Evolutionary conservation across 108 stramenopile species (phyloP), one percentile per base, ranked within the genome.

Genomic region (Skeletonema costatum): DNA sequence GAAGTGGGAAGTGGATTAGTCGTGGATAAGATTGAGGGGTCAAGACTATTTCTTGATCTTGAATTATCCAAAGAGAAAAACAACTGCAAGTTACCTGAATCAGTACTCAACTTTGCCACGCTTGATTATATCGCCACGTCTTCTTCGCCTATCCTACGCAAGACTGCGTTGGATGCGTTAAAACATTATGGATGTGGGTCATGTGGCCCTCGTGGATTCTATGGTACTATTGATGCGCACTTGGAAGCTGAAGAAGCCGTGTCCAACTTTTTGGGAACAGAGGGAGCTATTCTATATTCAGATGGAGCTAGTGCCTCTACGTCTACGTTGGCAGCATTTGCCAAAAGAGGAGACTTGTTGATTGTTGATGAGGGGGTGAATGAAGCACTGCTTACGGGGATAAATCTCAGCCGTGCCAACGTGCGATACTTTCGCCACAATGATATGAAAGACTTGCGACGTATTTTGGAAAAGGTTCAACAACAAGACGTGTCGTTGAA

Each of bases 191-290:
- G 98, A 12, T 97, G 95, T 78, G 99, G 98, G 7, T 91, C 90
- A 31, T 99, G 99, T 66, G 99, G 99, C 12, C 99, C 99, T 14
- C 90, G 99, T n/a, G 98, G 98, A 1, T 99, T 99, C 71, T 99
- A 99, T 77, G 99, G 99, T n/a, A 97, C 99, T 38, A 98, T 99
- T 67, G 97, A 98, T 71, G 91, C 86, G 11, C 99, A 99, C 83
- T 62, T 98, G 46, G 82, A 88, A 32, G 58, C 97, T 19, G 99
- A 99, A 85, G 74, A 89, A 3, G 77, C 76, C 16, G 80, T 98
- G 39, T 83, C 98, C 25, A 59, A 68, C n/a, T 97, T 98, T 75
- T 82, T 94, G 64, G 82, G 86, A 3, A 89, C 93, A 5, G 94
- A 98, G 17, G 94, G 88, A n/a, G 96, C 97, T 59, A 98, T 99